Conservation (phyloP, 345 rosid species). For the Anastatica hierochuntica region DNA sequence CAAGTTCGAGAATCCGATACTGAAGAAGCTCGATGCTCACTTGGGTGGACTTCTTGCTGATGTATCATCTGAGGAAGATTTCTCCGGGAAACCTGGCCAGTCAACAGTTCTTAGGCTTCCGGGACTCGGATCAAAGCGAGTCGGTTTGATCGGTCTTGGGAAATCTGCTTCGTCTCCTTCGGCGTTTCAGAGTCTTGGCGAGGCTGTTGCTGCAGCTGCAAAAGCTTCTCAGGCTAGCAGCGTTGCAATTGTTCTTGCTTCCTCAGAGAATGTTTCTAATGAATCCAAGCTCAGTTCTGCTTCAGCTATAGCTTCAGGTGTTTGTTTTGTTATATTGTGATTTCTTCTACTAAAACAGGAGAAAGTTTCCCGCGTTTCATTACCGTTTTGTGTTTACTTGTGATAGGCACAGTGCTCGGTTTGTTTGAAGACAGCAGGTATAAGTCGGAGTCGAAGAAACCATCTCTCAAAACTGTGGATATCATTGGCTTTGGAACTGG, state of each 20-base stretch:
- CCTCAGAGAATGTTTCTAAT: constrained; percentile 38
- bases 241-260: constrained; percentile 60
- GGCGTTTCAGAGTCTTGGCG: constrained; percentile 60
- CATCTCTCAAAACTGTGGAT: constrained; percentile 58
- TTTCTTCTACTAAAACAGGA: background rate
- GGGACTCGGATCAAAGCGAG: constrained; percentile 73
- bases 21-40: constrained; percentile 61
- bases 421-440: constrained; percentile 68
- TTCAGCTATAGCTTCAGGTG: constrained; percentile 82
- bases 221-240: constrained; percentile 65
- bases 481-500: constrained; percentile 84
- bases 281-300: constrained; percentile 59
- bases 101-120: too few relatives aligned
- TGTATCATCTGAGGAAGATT: constrained; percentile 86
- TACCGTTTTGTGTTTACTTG: background rate
- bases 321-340: background rate
- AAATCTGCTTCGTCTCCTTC: constrained; percentile 43
- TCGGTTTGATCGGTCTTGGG: constrained; percentile 89
- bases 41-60: constrained; percentile 77
- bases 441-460: constrained; percentile 70
- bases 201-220: constrained; percentile 76
- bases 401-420: constrained; percentile 64
- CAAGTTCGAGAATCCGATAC: constrained; percentile 62
- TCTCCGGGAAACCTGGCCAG: too few relatives aligned
- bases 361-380: background rate